A percentile compares a stretch with the other conserved stretches of the same genome.
Conservation (phyloP, 73 alveolate genomes). For the Paramecium pentaurelia region DNA sequence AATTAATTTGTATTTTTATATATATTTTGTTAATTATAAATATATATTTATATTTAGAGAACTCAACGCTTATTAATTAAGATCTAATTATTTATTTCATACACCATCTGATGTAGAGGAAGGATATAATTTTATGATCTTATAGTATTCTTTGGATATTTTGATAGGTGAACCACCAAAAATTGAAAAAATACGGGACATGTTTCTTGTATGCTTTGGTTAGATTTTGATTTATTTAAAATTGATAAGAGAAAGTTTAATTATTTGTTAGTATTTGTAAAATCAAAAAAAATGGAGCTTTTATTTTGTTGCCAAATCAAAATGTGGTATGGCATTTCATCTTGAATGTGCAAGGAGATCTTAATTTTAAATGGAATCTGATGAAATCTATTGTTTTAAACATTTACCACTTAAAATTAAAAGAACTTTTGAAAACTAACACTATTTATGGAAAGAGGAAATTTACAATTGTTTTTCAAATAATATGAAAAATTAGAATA, state of each 20-base stretch:
- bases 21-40: no score
- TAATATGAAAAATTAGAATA: not conserved
- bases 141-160: not conserved
- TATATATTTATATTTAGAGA: not conserved
- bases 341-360: slow-evolving; percentile 62
- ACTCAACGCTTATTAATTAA: not conserved
- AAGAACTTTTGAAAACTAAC: slow-evolving; percentile 42
- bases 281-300: slow-evolving; percentile 50
- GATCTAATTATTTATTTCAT: not conserved
- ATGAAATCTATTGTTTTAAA: slow-evolving; percentile 26
- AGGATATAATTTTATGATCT: not conserved
- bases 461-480: not conserved
- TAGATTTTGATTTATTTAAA: not conserved
- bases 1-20: no score
- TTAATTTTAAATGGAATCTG: slow-evolving; percentile 27
- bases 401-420: slow-evolving; percentile 46
- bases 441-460: slow-evolving; percentile 26
- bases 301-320: slow-evolving; percentile 34
- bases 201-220: slow-evolving; percentile 8
- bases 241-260: slow-evolving; percentile 40
- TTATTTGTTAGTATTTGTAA: slow-evolving; percentile 21
- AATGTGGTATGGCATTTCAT: slow-evolving; percentile 44
- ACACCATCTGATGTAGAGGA: not conserved
- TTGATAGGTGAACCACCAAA: slow-evolving; percentile 24
- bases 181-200: slow-evolving; percentile 43